Percentiles rank a stretch among this genome's conserved stretches.
phyloP scores from a whole-genome alignment of 1,284 basidiomycete genomes.

The Irpex lacteus region DNA sequence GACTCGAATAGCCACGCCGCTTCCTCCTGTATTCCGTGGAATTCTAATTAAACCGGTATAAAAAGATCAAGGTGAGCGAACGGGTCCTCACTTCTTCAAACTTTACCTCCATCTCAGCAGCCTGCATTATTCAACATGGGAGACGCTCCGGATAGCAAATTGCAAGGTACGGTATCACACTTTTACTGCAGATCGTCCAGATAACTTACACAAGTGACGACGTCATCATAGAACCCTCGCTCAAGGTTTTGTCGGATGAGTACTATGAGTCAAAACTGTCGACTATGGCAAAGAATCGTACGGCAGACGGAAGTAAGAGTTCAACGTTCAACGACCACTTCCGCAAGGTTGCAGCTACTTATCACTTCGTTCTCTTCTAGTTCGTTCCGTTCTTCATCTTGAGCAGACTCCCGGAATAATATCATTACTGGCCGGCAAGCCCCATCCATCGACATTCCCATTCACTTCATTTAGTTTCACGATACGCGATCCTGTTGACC shows the following conservation, averaged over 20 bases:
- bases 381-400: slow-evolving; percentile 29
- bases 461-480: slow-evolving; percentile 74
- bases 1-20: not conserved
- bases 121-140: not conserved
- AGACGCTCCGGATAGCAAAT: not conserved
- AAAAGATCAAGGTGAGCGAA: not conserved
- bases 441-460: slow-evolving; percentile 89
- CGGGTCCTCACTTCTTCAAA: not conserved
- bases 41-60: not conserved
- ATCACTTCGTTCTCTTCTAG: not conserved
- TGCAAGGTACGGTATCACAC: not conserved
- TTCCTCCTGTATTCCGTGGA: not conserved
- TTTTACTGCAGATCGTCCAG: not conserved
- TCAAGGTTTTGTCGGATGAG: slow-evolving; percentile 9
- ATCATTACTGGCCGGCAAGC: slow-evolving; percentile 83
- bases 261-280: slow-evolving; percentile 9
- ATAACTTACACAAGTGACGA: not conserved
- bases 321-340: not conserved
- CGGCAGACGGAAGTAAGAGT: slow-evolving; percentile 11
- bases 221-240: not conserved
- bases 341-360: not conserved
- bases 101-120: not conserved
- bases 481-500: slow-evolving; percentile 40
- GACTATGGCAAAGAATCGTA: slow-evolving; percentile 9
- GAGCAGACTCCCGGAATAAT: slow-evolving; percentile 80